phyloP scores from a whole-genome alignment of 1,284 basidiomycete genomes.

The Vanrija humicola region DNA sequence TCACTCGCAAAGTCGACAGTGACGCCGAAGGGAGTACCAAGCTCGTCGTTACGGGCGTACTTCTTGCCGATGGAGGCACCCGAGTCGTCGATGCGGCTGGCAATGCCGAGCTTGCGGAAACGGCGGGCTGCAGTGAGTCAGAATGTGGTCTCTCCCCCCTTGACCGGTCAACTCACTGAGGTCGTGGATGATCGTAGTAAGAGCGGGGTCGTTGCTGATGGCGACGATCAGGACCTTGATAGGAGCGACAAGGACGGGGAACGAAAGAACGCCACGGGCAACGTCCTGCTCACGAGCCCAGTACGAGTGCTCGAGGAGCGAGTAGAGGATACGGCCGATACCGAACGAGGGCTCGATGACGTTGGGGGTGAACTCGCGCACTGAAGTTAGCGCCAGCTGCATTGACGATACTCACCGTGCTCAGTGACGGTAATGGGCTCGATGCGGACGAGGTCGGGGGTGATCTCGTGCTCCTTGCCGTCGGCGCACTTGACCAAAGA shows the following conservation, averaged over 20 bases:
- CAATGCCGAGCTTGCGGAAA: slow-evolving; percentile 81
- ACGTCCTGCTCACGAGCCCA: slow-evolving; percentile 91
- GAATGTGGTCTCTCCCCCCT: neutral
- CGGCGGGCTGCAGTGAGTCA: slow-evolving; percentile 60
- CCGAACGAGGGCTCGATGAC: slow-evolving; percentile 99
- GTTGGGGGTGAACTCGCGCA: slow-evolving; percentile 93
- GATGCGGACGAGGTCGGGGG: slow-evolving; percentile 71
- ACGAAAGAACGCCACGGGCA: slow-evolving; percentile 82
- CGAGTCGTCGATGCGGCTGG: slow-evolving; percentile 91
- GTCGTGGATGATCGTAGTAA: slow-evolving; percentile 78
- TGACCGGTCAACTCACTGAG: slow-evolving; percentile 66
- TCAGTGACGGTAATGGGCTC: slow-evolving; percentile 82
- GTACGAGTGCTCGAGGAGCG: slow-evolving; percentile 90
- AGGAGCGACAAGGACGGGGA: slow-evolving; percentile 86
- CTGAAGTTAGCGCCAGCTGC: slow-evolving; percentile 47
- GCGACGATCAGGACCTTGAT: slow-evolving; percentile 96
- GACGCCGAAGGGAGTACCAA: slow-evolving; percentile 93
- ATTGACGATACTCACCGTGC: slow-evolving; percentile 57
- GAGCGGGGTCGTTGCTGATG: slow-evolving; percentile 81
- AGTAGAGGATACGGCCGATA: slow-evolving; percentile 92
- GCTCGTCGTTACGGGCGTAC: slow-evolving; percentile 96
- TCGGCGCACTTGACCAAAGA: slow-evolving; percentile 53
- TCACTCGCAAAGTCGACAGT: slow-evolving; percentile 96
- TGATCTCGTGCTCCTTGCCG: slow-evolving; percentile 68
- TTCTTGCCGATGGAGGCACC: slow-evolving; percentile 93